Conservation (phyloP, 148 eudicot species). For the Nyssa sinensis region DNA sequence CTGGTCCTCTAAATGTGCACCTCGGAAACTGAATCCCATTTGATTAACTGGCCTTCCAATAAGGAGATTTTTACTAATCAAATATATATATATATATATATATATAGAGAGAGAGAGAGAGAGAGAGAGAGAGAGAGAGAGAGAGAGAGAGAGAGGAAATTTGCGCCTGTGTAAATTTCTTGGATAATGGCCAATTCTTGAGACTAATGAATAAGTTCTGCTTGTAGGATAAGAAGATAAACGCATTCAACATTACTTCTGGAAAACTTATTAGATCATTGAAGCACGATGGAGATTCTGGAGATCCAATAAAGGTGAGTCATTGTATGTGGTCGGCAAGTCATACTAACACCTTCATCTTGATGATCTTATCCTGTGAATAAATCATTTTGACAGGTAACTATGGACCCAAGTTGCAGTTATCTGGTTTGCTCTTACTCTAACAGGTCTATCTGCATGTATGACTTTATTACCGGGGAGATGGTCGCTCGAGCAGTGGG, state of each 20-base stretch:
- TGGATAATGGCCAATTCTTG: constrained; percentile 3
- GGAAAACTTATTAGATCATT: constrained; percentile 46
- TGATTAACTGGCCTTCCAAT: not conserved
- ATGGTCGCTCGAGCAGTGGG: constrained; percentile 56
- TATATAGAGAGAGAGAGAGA: no score
- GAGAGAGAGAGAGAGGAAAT: no score
- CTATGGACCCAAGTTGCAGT: constrained; percentile 55
- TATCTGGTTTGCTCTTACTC: constrained; percentile 58
- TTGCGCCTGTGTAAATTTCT: no score
- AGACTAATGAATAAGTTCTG: constrained; percentile 11
- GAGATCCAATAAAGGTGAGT: constrained; percentile 51
- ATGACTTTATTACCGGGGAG: constrained; percentile 47
- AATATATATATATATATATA: no score
- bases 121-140: no score
- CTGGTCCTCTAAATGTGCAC: not conserved
- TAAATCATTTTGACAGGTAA: constrained; percentile 31
- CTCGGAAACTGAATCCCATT: not conserved
- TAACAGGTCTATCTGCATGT: constrained; percentile 43
- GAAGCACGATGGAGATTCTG: constrained; percentile 35
- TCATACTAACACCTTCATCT: constrained; percentile 13
- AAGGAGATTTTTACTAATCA: not conserved
- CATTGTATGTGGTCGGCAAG: constrained; percentile 5
- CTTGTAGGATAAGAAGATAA: constrained; percentile 56
- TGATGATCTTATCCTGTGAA: constrained; percentile 14
- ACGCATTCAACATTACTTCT: constrained; percentile 30